Base-by-base conservation (phyloP, 1,139 yeast genomes). In the Kluyveromyces sp. region DNA sequence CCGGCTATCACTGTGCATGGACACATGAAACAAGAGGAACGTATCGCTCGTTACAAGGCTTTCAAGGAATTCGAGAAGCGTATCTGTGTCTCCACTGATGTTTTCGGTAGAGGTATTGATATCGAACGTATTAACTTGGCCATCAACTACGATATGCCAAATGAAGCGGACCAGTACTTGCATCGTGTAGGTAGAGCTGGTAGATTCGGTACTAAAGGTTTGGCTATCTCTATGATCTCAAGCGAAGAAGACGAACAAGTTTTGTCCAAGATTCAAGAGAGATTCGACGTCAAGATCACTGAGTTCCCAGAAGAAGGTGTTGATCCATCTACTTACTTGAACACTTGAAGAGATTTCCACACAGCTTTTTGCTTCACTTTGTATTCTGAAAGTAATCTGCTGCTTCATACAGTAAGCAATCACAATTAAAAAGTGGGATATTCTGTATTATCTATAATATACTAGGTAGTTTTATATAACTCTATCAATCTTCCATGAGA, bases 161-260 rank as follows among this genome's bases (percentile, higher is more conserved):
- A 69, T 55, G 96, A 87, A 71, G 96, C 97, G 52, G 98, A 92
- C 70, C 96, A 92, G 70, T 92, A 92, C 71, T 79, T 92, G 66
- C 98, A 92, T 75, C 86, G 98, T 74, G 98, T 92, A 51, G 98
- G 98, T 66, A 88, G 98, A 80, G 98, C 98, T 57, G 98, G 98
- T 71, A 88, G 98, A 77, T 92, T 92, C 62, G 98, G 98, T 75
- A 92, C 98, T 66, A 92, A 92, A 74, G 98, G 98, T 72, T 80
- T 92, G 60, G 95, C 96, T 44, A 77, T 92, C 49, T 87, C 96
- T 41, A 85, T 92, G 57, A 95, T 92, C 45, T 77, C 94, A 34
- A 74, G 80, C 48, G 83, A 80, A 58, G 94, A 82, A 53, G 98
- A 92, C 63, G 88, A 87, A 67, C 87, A 83, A 70, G 86, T 89